Evolutionary conservation across 306 rosid species (phyloP).

Genomic region (Quercus glauca): DNA sequence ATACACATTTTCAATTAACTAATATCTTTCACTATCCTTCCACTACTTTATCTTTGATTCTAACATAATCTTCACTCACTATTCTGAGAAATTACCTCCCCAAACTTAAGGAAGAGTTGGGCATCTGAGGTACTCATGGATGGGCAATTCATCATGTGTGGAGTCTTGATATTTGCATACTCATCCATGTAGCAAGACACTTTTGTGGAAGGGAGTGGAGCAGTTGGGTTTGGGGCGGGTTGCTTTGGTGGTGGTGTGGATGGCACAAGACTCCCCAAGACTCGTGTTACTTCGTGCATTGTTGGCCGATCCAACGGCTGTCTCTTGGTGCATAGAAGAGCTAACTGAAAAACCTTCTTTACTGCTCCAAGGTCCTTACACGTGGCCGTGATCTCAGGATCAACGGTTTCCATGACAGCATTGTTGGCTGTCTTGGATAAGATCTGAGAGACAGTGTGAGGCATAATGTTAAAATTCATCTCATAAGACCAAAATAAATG

Average conservation of each 20-base stretch:
- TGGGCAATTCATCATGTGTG: slow-evolving; percentile 68
- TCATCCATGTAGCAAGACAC: slow-evolving; percentile 71
- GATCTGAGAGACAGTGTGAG: slow-evolving; percentile 40
- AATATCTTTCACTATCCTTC: background rate
- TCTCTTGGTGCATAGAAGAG: slow-evolving; percentile 79
- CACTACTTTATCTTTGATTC: background rate
- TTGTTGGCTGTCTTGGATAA: slow-evolving; percentile 76
- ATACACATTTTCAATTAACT: slow-evolving; percentile 37
- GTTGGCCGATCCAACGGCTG: slow-evolving; percentile 81
- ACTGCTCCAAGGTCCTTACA: slow-evolving; percentile 81
- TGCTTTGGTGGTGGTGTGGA: slow-evolving; percentile 33
- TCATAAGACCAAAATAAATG: background rate
- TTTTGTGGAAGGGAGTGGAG: slow-evolving; percentile 43
- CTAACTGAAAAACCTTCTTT: slow-evolving; percentile 78
- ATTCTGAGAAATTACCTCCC: slow-evolving; percentile 91
- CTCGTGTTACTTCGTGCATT: slow-evolving; percentile 86
- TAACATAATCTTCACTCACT: slow-evolving; percentile 41
- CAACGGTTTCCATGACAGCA: slow-evolving; percentile 92
- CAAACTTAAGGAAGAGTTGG: slow-evolving; percentile 82
- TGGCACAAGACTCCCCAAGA: slow-evolving; percentile 59
- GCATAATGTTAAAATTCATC: background rate
- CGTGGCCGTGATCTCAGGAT: slow-evolving; percentile 72
- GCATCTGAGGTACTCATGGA: slow-evolving; percentile 94
- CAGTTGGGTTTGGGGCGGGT: slow-evolving; percentile 8
- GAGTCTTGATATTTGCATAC: slow-evolving; percentile 75